These are phyloP conservation scores for Epithemia pelagica DNA, from an alignment of 108 stramenopile genomes.

Conservation along the genomic window DNA sequence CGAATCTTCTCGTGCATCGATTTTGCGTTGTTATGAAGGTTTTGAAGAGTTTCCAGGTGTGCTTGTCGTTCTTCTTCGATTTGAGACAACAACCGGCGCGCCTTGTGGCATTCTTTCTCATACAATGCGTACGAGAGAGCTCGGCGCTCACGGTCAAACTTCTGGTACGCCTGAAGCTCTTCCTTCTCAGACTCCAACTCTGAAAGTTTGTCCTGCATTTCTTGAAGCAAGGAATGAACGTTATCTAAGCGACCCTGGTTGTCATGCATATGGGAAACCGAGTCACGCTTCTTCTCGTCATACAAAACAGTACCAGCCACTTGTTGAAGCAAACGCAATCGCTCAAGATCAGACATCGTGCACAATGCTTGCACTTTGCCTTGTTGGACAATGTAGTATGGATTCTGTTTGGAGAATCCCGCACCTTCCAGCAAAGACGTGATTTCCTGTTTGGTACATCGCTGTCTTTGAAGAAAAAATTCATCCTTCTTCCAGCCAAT, in stretches of 20 bases:
- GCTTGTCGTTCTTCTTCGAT: constrained; percentile 70
- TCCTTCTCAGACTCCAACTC: constrained; percentile 96
- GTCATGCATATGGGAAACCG: constrained; percentile 88
- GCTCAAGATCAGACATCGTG: constrained; percentile 90
- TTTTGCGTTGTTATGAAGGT: constrained; percentile 56
- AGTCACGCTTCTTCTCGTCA: constrained; percentile 94
- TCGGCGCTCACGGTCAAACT: constrained; percentile 83
- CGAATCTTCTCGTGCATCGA: constrained; percentile 60
- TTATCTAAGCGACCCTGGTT: constrained; percentile 79
- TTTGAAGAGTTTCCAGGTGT: constrained; percentile 41
- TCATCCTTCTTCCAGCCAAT: constrained; percentile 99
- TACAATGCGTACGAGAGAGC: constrained; percentile 95
- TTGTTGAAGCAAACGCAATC: constrained; percentile 91
- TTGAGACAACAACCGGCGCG: constrained; percentile 62
- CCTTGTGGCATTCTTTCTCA: constrained; percentile 87
- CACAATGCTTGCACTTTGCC: constrained; percentile 96
- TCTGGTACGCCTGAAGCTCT: constrained; percentile 88
- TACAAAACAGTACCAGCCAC: constrained; percentile 97
- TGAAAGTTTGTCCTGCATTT: constrained; percentile 83
- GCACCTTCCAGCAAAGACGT: constrained; percentile 92
- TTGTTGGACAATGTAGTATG: constrained; percentile 99
- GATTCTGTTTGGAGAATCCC: constrained; percentile 96
- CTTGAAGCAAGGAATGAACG: constrained; percentile 81
- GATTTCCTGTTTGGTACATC: constrained; percentile 89
- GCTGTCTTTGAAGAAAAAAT: constrained; percentile 96